Base-by-base conservation (phyloP, 192 early-diverging fungal species). In the Linnemannia zychae region DNA sequence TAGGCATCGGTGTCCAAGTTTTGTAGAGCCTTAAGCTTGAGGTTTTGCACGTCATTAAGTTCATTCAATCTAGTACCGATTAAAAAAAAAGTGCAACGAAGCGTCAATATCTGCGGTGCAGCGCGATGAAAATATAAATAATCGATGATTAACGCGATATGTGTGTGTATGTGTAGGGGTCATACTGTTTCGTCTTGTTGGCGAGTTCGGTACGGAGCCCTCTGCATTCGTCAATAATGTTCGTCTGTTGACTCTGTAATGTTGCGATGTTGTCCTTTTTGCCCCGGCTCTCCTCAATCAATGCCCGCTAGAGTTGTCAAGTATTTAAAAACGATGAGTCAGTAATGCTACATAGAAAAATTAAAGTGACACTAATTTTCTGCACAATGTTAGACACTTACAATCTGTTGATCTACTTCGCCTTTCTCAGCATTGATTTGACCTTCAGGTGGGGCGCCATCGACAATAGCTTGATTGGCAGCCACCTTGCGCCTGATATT, bases 21-120 rank as follows among this genome's bases (percentile, higher is more conserved):
- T 31, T 84, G 67, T 40, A 99, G 77, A 0, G 79, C 53, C 13
- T 91, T 79, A 44, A 97, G 84, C 46, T 94, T 89, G 24, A 86
- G 87, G 47, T 88, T 67, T 17, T 72, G 77, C 17, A 92, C 87
- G 73, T 95, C 88, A 67, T 96, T 92, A 7, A 97, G 81, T 16
- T 87, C 88, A 7, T 87, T 78, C 22, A 95, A 82, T 82, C 92
- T 92, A 68, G 75, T 16, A 63, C 13, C 28, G n/a, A 50, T 48
- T 50, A 20, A 40, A 69, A 36, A 36, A n/a, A 71, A 71, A 63
- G 67, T 17, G 67, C 5, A n/a, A 12, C n/a, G 22, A 57, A 24
- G n/a, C 9, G 53, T 57, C 9, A 57, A n/a, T 28, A 24, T 57
- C 22, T 24, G 22, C 4, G 7, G 53, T 53, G 6, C 4, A 7